phyloP scores from a whole-genome alignment of 75 land plant genomes.

The Picea glauca region DNA sequence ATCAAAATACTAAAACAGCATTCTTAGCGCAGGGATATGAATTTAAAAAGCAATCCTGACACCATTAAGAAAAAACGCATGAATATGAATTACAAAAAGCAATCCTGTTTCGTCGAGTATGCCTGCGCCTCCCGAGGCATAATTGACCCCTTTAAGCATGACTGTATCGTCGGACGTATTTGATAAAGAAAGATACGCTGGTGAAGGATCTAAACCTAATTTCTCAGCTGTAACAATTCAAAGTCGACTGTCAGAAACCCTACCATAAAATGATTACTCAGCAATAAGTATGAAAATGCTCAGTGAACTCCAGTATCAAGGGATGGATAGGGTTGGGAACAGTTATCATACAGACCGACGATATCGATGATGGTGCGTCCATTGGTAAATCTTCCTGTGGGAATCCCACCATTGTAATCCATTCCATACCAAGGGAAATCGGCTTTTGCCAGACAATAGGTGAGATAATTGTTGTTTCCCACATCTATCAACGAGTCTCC shows the following conservation, averaged over 20 bases:
- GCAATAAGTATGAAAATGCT: background rate
- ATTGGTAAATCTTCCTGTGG: too few relatives aligned
- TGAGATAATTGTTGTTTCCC: slow-evolving; percentile 23
- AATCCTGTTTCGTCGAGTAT: slow-evolving; percentile 69
- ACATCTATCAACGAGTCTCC: slow-evolving; percentile 23
- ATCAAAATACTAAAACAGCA: too few relatives aligned
- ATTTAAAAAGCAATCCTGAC: too few relatives aligned
- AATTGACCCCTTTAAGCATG: too few relatives aligned
- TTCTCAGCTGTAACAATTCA: slow-evolving; percentile 36
- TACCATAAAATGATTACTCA: background rate
- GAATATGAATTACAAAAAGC: slow-evolving; percentile 45
- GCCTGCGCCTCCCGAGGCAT: slow-evolving; percentile 78
- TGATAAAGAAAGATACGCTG: slow-evolving; percentile 46
- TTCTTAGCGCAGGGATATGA: too few relatives aligned
- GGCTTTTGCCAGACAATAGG: too few relatives aligned
- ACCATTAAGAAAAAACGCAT: background rate
- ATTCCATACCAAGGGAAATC: too few relatives aligned
- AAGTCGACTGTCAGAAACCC: too few relatives aligned
- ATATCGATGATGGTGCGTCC: too few relatives aligned
- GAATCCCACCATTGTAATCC: too few relatives aligned
- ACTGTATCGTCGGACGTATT: slow-evolving; percentile 14
- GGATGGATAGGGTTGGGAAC: background rate
- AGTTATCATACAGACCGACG: background rate
- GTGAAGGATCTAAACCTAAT: slow-evolving; percentile 50
- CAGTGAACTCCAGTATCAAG: background rate